These are phyloP conservation scores for Pigoraptor vietnamica DNA, from an alignment of 78 protist genomes.

Conservation along the genomic window DNA sequence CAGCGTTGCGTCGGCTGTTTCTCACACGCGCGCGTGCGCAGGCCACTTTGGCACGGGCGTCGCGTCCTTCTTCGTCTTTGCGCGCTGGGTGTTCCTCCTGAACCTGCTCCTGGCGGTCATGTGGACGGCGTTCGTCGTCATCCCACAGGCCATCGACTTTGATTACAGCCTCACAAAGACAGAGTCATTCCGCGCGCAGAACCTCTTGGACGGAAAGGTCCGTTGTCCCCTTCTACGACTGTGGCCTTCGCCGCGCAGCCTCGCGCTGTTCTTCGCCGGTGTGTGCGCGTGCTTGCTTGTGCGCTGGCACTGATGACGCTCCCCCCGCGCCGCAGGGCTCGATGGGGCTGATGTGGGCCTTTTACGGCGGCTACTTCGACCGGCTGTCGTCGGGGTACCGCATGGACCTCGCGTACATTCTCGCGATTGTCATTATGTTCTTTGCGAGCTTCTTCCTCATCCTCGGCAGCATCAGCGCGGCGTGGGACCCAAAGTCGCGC, in stretches of 20 bases:
- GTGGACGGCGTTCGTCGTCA: not conserved
- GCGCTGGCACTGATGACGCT: no score
- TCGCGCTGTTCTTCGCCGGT: not conserved
- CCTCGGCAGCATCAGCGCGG: not conserved
- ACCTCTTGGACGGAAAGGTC: not conserved
- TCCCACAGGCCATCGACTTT: not conserved
- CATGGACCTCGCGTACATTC: not conserved
- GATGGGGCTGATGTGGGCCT: not conserved
- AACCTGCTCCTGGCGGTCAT: not conserved
- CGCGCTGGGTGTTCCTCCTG: slow-evolving; percentile 3
- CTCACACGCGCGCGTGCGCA: not conserved
- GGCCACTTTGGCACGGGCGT: not conserved
- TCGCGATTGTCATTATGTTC: not conserved
- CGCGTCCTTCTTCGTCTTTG: not conserved
- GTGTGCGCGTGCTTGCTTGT: not conserved
- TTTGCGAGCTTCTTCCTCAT: not conserved
- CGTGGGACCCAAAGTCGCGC: not conserved
- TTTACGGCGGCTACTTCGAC: not conserved
- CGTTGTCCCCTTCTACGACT: no score
- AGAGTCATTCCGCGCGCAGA: not conserved
- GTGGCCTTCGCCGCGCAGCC: no score
- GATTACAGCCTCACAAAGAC: not conserved
- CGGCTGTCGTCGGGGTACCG: not conserved
- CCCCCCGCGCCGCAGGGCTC: not conserved
- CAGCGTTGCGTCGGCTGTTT: not conserved